Conservation (phyloP, 2,329 filamentous ascomycete species). For the Sporothrix sp. region DNA sequence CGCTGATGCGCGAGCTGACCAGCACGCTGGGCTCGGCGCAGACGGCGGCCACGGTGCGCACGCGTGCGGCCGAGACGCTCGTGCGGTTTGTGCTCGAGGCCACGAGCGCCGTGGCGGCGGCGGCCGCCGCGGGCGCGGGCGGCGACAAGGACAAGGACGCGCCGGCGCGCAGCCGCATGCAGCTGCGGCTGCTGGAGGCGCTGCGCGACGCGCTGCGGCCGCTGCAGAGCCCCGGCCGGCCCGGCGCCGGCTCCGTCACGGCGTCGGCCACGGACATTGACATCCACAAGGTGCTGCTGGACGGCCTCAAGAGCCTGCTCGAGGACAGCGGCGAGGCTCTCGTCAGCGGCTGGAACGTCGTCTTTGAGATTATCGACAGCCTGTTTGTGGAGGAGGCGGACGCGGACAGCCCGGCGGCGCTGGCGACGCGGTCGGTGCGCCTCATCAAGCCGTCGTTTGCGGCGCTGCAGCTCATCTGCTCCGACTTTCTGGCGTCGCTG, state of each 20-base stretch:
- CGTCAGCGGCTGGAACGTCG: slow-evolving; percentile 71
- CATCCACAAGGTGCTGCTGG: slow-evolving; percentile 69
- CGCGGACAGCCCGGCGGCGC: slow-evolving; percentile 23
- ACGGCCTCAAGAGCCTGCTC: slow-evolving; percentile 70
- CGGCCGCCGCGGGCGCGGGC: too few relatives aligned
- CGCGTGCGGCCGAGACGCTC: slow-evolving; percentile 55
- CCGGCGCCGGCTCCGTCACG: slow-evolving; percentile 44
- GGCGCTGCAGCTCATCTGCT: slow-evolving; percentile 85
- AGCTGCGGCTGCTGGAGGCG: slow-evolving; percentile 61
- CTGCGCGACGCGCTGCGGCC: slow-evolving; percentile 51
- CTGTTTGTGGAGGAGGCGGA: slow-evolving; percentile 52
- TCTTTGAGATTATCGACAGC: slow-evolving; percentile 76
- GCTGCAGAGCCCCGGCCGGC: slow-evolving; percentile 46
- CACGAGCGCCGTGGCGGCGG: slow-evolving; percentile 44
- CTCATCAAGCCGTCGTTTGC: slow-evolving; percentile 81
- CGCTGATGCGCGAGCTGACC: slow-evolving; percentile 49
- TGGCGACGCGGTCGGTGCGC: slow-evolving; percentile 54
- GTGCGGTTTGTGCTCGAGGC: slow-evolving; percentile 48
- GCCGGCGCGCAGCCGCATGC: slow-evolving; percentile 49
- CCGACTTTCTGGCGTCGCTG: slow-evolving; percentile 74
- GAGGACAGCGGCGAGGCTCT: slow-evolving; percentile 83
- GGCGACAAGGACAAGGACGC: too few relatives aligned
- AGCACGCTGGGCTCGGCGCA: slow-evolving; percentile 37
- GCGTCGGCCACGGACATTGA: slow-evolving; percentile 60
- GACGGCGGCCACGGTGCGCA: slow-evolving; percentile 43